Percentiles rank a stretch among this genome's conserved stretches.
These are phyloP conservation scores for Debaryomyces subglobosus DNA, from an alignment of 1,139 yeast species.

Conservation along the genomic window DNA sequence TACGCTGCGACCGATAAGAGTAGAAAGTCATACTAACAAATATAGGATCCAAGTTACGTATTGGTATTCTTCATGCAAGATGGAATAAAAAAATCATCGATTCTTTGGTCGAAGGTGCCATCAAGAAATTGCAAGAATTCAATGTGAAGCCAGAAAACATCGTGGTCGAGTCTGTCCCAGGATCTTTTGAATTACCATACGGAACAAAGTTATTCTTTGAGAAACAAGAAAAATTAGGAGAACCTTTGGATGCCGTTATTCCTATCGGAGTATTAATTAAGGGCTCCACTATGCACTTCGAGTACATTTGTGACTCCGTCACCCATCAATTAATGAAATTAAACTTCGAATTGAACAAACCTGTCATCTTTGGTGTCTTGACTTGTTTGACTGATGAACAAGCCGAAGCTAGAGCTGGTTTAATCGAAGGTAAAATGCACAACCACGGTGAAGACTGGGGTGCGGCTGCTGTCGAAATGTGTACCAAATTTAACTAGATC, in stretches of 20 bases:
- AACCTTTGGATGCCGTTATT: slow-evolving; percentile 79
- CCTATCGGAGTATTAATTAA: slow-evolving; percentile 95
- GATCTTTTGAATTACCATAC: slow-evolving; percentile 89
- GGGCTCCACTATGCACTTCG: slow-evolving; percentile 98
- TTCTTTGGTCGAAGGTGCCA: slow-evolving; percentile 79
- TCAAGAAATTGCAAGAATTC: slow-evolving; percentile 55
- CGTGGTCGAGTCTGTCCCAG: slow-evolving; percentile 84
- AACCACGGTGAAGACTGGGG: slow-evolving; percentile 99
- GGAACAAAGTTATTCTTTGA: slow-evolving; percentile 63
- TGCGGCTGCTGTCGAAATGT: slow-evolving; percentile 99
- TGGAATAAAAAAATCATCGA: slow-evolving; percentile 85
- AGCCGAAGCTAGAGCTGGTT: slow-evolving; percentile 93
- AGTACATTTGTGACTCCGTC: slow-evolving; percentile 90
- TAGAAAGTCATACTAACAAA: slow-evolving; percentile 13
- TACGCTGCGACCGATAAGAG: not conserved
- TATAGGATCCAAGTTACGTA: slow-evolving; percentile 59
- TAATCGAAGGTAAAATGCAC: slow-evolving; percentile 72
- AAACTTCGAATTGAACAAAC: slow-evolving; percentile 70
- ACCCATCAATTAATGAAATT: slow-evolving; percentile 84
- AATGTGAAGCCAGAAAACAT: slow-evolving; percentile 82
- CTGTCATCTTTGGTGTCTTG: slow-evolving; percentile 89
- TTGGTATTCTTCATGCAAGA: slow-evolving; percentile 93
- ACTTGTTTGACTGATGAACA: slow-evolving; percentile 94
- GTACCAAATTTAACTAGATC: slow-evolving; percentile 44
- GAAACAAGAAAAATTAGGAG: slow-evolving; percentile 45